These are phyloP conservation scores for Geotrichum macrosporum DNA, from an alignment of 1,139 yeast genomes.

Conservation along the genomic window DNA sequence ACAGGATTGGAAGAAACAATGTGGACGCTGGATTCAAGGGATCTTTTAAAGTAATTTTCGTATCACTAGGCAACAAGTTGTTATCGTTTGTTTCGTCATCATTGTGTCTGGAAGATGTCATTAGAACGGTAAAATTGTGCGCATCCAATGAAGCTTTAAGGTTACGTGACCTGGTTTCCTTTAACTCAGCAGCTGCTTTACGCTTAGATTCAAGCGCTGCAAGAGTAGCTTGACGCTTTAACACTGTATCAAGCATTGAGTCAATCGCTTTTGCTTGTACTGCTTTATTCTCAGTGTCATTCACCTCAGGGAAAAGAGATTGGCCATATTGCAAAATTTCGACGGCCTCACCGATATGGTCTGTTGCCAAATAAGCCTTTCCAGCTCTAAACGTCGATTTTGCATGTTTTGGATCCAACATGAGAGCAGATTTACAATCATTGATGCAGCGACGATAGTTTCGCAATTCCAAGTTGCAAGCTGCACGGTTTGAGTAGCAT, in stretches of 20 bases:
- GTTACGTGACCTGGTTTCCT: conserved; percentile 36
- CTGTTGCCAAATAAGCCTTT: conserved; percentile 68
- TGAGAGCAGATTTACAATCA: conserved; percentile 72
- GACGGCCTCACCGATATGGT: conserved; percentile 65
- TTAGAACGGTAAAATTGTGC: conserved; percentile 26
- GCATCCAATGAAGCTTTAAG: conserved; percentile 38
- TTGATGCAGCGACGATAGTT: conserved; percentile 83
- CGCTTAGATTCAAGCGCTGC: conserved; percentile 29
- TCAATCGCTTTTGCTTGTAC: conserved; percentile 41
- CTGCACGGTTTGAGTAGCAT: conserved; percentile 77
- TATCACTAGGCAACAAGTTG: conserved; percentile 26
- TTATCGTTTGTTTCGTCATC: conserved; percentile 20
- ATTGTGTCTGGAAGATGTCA: conserved; percentile 22
- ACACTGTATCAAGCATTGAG: conserved; percentile 32
- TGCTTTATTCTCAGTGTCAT: conserved; percentile 9
- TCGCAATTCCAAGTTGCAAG: conserved; percentile 71
- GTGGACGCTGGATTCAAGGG: conserved; percentile 72
- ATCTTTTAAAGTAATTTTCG: conserved; percentile 57
- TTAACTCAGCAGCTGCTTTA: conserved; percentile 39
- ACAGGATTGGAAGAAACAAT: conserved; percentile 70
- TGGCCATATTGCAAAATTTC: conserved; percentile 62
- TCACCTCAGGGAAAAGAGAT: conserved; percentile 54
- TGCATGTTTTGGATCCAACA: conserved; percentile 59
- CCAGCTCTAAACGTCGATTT: conserved; percentile 88
- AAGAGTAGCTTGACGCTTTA: conserved; percentile 33